Evolutionary conservation across 164 flowering plant species (phyloP).

Genomic region (Vitis labrusca): DNA sequence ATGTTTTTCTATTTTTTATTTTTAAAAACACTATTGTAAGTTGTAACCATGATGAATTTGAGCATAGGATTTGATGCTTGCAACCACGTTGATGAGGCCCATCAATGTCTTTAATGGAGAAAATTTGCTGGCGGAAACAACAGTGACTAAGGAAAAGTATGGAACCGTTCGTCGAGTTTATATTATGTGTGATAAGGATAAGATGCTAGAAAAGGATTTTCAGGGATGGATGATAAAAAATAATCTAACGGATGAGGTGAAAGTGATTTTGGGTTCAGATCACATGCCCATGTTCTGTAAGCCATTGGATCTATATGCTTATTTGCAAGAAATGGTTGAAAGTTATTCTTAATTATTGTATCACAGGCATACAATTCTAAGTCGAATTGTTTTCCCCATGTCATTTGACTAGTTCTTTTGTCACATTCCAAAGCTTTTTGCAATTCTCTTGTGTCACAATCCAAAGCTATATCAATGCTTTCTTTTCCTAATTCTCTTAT

Average conservation of each 20-base stretch:
- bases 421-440: too few species aligned
- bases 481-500: too few species aligned
- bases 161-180: slow-evolving; percentile 36
- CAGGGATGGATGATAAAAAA: slow-evolving; percentile 32
- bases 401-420: too few species aligned
- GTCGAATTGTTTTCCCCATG: too few species aligned
- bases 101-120: neutral
- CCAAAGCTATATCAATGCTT: too few species aligned
- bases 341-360: neutral
- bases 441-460: too few species aligned
- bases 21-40: too few species aligned
- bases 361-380: too few species aligned
- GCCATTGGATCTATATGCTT: slow-evolving; percentile 26
- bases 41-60: too few species aligned
- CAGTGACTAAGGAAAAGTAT: slow-evolving; percentile 26
- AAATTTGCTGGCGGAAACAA: neutral
- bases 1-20: too few species aligned
- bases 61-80: slow-evolving; percentile 16
- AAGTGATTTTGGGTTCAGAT: slow-evolving; percentile 31
- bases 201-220: slow-evolving; percentile 14
- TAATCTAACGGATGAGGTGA: slow-evolving; percentile 32
- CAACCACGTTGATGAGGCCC: slow-evolving; percentile 24
- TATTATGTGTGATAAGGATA: slow-evolving; percentile 30
- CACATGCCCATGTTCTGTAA: slow-evolving; percentile 55
- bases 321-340: slow-evolving; percentile 23